Percentiles rank a stretch among this genome's conserved stretches.
phyloP scores from a whole-genome alignment of 306 rosid species.

The Ammopiptanthus mongolicus region DNA sequence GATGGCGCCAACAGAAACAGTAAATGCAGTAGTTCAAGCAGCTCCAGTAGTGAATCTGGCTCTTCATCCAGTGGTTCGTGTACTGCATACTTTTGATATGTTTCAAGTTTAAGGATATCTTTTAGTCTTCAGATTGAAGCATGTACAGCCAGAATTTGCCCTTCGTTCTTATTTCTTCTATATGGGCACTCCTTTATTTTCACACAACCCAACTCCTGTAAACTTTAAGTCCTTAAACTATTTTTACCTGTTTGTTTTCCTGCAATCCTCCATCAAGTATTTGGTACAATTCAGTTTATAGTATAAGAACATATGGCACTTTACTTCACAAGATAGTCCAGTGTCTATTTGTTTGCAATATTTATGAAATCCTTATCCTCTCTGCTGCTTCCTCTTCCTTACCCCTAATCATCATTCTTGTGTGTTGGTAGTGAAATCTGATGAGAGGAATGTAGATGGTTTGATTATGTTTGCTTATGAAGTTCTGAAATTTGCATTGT shows the following conservation, averaged over 20 bases:
- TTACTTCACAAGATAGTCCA: background rate
- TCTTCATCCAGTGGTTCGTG: conserved; percentile 93
- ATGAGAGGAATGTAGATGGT: background rate
- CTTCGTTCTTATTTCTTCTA: background rate
- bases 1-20: conserved; percentile 56
- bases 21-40: conserved; percentile 70
- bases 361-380: background rate
- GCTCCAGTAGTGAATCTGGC: conserved; percentile 86
- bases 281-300: background rate
- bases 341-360: background rate
- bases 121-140: conserved; percentile 6
- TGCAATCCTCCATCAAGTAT: background rate
- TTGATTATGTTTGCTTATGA: background rate
- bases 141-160: background rate
- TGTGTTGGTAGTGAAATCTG: background rate
- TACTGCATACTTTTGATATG: conserved; percentile 17
- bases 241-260: background rate
- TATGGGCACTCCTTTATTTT: background rate
- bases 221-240: background rate
- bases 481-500: background rate
- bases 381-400: background rate
- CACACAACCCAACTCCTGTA: background rate
- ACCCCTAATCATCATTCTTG: background rate
- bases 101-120: conserved; percentile 9
- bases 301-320: background rate